Conservation (phyloP, 2,329 filamentous ascomycete species). For the Paraphoma chrysanthemicola region DNA sequence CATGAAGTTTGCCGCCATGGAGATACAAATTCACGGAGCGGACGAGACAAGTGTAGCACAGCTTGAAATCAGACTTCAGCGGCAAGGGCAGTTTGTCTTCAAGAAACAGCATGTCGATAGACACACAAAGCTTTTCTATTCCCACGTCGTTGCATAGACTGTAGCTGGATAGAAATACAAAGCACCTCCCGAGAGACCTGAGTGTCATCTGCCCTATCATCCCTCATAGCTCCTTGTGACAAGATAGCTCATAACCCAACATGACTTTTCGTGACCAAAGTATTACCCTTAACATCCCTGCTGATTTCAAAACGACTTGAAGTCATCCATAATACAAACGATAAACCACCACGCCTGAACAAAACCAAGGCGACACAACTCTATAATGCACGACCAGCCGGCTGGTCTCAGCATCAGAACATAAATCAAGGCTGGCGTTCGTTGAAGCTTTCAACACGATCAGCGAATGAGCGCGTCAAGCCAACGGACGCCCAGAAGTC, state of each 20-base stretch:
- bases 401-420: conserved; percentile 3
- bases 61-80: too few species aligned
- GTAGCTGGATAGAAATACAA: conserved; percentile 5
- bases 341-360: background rate
- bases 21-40: too few species aligned
- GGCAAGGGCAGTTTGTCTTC: too few species aligned
- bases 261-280: conserved; percentile 9
- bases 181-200: background rate
- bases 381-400: conserved; percentile 3
- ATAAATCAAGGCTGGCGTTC: conserved; percentile 33
- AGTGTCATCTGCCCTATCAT: conserved; percentile 1
- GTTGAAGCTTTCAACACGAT: conserved; percentile 44
- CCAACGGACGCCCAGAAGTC: conserved; percentile 73
- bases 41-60: too few species aligned
- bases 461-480: conserved; percentile 43
- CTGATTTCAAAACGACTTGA: background rate
- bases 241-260: background rate
- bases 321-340: too few species aligned
- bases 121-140: conserved; percentile 13
- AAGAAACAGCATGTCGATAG: background rate
- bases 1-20: too few species aligned
- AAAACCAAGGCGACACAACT: background rate
- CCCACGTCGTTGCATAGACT: background rate
- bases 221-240: background rate
- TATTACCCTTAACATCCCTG: background rate